These are phyloP conservation scores for Beta lomatogona DNA, from an alignment of 179 eudicot genomes.

Conservation along the genomic window DNA sequence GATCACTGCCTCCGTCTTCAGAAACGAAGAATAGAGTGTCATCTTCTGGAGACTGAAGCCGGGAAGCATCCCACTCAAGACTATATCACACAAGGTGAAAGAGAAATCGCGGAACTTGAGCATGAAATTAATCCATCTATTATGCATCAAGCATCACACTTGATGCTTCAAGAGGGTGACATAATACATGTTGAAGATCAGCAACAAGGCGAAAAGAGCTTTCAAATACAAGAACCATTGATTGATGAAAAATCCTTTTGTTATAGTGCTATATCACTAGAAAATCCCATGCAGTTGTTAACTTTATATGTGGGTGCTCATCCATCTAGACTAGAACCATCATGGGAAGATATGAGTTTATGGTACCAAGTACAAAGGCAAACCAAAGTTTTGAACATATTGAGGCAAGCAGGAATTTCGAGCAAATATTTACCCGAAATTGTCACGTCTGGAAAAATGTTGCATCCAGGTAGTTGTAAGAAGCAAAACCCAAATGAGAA, in stretches of 20 bases:
- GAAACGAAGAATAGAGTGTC: slow-evolving; percentile 64
- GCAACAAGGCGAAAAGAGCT: slow-evolving; percentile 49
- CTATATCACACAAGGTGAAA: slow-evolving; percentile 28
- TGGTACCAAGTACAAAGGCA: slow-evolving; percentile 98
- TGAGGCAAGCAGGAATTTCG: slow-evolving; percentile 63
- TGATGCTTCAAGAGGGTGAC: slow-evolving; percentile 63
- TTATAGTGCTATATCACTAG: slow-evolving; percentile 55
- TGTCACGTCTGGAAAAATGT: slow-evolving; percentile 68
- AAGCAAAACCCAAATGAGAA: slow-evolving; percentile 59
- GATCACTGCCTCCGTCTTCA: slow-evolving; percentile 83
- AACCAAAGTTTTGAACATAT: slow-evolving; percentile 71
- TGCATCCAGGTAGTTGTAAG: slow-evolving; percentile 69
- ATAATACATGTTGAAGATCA: slow-evolving; percentile 63
- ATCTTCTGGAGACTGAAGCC: slow-evolving; percentile 41
- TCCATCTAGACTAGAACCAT: slow-evolving; percentile 81
- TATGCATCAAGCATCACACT: slow-evolving; percentile 41
- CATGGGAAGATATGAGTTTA: slow-evolving; percentile 89
- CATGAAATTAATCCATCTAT: slow-evolving; percentile 35
- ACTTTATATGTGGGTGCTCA: slow-evolving; percentile 77
- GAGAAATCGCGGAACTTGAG: slow-evolving; percentile 70
- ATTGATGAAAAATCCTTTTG: slow-evolving; percentile 50
- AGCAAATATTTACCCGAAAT: slow-evolving; percentile 68
- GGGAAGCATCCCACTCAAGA: slow-evolving; percentile 41
- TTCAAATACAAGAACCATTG: slow-evolving; percentile 58
- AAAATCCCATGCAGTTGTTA: slow-evolving; percentile 47